Percentiles rank a stretch among this genome's conserved stretches.
These are phyloP conservation scores for Lachancea kluyveri DNA, from an alignment of 805 yeast genomes.

Conservation along the genomic window DNA sequence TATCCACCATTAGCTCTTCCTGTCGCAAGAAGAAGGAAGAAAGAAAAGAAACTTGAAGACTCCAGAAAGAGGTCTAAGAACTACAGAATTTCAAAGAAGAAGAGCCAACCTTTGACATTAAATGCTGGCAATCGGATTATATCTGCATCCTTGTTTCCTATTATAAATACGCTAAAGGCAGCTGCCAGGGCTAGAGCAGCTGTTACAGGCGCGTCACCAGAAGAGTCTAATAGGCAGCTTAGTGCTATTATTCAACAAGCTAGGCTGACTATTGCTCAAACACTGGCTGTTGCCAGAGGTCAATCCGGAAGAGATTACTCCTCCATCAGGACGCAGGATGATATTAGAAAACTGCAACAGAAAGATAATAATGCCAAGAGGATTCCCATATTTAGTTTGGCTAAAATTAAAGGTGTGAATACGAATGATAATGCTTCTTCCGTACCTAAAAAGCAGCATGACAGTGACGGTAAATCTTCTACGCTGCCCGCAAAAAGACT, in stretches of 20 bases:
- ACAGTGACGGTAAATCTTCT: too few species aligned
- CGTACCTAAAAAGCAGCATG: too few species aligned
- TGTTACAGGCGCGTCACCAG: constrained; percentile 30
- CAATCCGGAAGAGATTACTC: constrained; percentile 8
- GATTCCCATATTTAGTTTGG: constrained; percentile 21
- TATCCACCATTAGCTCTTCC: constrained; percentile 30
- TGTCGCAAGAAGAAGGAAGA: constrained; percentile 23
- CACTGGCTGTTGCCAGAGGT: constrained; percentile 17
- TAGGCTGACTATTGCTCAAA: constrained; percentile 23
- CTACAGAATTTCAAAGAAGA: not conserved
- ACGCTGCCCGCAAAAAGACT: too few species aligned
- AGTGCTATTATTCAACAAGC: constrained; percentile 28
- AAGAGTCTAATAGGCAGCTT: constrained; percentile 26
- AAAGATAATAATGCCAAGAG: constrained; percentile 8
- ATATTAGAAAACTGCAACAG: constrained; percentile 5
- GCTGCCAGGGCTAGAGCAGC: constrained; percentile 31
- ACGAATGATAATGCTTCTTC: constrained; percentile 4
- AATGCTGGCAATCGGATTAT: constrained; percentile 12
- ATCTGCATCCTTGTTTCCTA: constrained; percentile 25
- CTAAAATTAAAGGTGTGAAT: constrained; percentile 12
- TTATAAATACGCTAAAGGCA: constrained; percentile 28
- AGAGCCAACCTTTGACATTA: constrained; percentile 1
- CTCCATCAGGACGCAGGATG: constrained; percentile 11
- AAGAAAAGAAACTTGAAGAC: constrained; percentile 6
- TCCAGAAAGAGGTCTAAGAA: constrained; percentile 1